Conservation (phyloP, 2,329 filamentous ascomycete species). For the Blastomyces gilchristii region DNA sequence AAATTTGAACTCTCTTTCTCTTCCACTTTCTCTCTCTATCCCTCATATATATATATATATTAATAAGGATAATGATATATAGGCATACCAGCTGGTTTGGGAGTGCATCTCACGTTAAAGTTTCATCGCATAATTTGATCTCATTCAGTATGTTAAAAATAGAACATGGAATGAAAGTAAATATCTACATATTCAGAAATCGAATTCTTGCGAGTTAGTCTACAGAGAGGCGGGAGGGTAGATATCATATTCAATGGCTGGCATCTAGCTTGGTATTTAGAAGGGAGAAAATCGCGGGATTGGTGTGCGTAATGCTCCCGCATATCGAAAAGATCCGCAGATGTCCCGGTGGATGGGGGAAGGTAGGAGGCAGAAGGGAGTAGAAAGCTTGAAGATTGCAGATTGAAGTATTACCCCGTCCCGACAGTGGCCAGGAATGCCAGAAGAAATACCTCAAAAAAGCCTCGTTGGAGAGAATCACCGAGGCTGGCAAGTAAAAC, state of each 20-base stretch:
- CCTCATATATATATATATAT: no score
- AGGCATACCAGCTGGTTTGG: no score
- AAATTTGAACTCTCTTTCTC: no score
- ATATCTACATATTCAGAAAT: background rate
- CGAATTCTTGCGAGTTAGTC: background rate
- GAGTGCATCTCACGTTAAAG: no score
- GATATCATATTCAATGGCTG: no score
- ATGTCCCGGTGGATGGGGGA: no score
- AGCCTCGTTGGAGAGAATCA: background rate
- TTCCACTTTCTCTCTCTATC: no score
- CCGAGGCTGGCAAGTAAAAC: background rate
- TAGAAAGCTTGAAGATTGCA: background rate
- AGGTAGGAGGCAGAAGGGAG: no score
- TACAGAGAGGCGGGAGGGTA: background rate
- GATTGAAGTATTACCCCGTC: background rate
- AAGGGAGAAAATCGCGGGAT: background rate
- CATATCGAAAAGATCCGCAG: background rate
- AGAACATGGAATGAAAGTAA: background rate
- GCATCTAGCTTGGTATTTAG: background rate
- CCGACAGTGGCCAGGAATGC: no score
- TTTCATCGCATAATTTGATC: no score
- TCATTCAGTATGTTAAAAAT: no score
- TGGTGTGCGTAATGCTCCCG: background rate
- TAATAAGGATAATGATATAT: no score
- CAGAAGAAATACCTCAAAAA: background rate